Evolutionary conservation across 1,284 basidiomycete genomes (phyloP).

Genomic region (Albatrellus sp.): DNA sequence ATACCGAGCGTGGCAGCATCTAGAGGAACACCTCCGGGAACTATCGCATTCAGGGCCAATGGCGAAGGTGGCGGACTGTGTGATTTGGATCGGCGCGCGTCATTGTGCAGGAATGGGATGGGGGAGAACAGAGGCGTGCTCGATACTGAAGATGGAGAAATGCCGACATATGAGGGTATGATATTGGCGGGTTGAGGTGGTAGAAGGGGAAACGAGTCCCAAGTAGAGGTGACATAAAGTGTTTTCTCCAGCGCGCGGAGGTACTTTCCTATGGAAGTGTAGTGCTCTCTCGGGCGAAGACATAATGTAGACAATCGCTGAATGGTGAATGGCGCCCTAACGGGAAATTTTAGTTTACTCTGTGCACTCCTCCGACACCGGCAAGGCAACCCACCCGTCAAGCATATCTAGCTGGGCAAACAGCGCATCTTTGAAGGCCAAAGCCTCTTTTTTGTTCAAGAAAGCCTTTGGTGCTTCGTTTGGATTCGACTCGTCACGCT

Average conservation of each 20-base stretch:
- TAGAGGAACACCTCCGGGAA: slow-evolving; percentile 13
- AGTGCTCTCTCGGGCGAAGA: slow-evolving; percentile 56
- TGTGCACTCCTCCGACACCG: too few relatives aligned
- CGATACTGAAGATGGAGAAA: slow-evolving; percentile 37
- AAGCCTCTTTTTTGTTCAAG: slow-evolving; percentile 53
- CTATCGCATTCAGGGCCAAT: slow-evolving; percentile 33
- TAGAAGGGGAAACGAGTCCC: slow-evolving; percentile 54
- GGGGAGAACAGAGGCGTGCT: slow-evolving; percentile 74
- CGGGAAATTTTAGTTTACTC: background rate
- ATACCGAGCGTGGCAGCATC: slow-evolving; percentile 16
- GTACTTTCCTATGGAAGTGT: slow-evolving; percentile 79
- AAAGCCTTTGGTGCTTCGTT: slow-evolving; percentile 45
- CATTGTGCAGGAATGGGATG: slow-evolving; percentile 71
- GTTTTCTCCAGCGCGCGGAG: slow-evolving; percentile 81
- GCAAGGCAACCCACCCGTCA: slow-evolving; percentile 41
- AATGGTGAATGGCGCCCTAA: slow-evolving; percentile 77
- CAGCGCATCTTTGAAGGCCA: slow-evolving; percentile 45
- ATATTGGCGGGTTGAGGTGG: slow-evolving; percentile 21
- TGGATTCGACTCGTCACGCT: slow-evolving; percentile 32
- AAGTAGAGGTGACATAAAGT: slow-evolving; percentile 76
- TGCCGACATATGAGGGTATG: slow-evolving; percentile 23
- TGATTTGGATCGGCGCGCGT: slow-evolving; percentile 62
- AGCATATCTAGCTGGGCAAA: slow-evolving; percentile 66
- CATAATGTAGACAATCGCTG: slow-evolving; percentile 87
- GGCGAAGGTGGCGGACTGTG: slow-evolving; percentile 68